These are phyloP conservation scores for Xerocomellus intermedius DNA, from an alignment of 768 basidiomycete genomes.

Conservation along the genomic window DNA sequence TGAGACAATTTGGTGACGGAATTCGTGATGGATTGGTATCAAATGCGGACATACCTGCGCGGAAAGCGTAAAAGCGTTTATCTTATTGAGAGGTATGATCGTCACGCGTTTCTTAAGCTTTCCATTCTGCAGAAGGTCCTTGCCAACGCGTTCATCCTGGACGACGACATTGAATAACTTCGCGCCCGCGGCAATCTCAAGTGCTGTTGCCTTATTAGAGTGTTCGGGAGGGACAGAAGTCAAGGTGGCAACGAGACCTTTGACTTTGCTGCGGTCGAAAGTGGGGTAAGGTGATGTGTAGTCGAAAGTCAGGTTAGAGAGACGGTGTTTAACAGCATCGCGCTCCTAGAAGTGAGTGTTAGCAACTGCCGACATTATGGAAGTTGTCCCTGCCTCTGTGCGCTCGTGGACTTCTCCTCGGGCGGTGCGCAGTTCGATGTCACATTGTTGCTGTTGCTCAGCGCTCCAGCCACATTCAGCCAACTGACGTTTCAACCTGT, in stretches of 20 bases:
- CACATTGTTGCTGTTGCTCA: slow-evolving; percentile 63
- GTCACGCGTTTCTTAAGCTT: slow-evolving; percentile 85
- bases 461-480: slow-evolving; percentile 71
- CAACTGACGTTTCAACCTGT: slow-evolving; percentile 51
- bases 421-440: slow-evolving; percentile 50
- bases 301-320: slow-evolving; percentile 78
- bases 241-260: slow-evolving; percentile 90
- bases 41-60: slow-evolving; percentile 41
- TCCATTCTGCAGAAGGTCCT: slow-evolving; percentile 76
- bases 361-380: slow-evolving; percentile 1
- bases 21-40: neutral
- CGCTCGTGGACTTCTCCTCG: slow-evolving; percentile 53
- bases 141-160: slow-evolving; percentile 85
- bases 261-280: slow-evolving; percentile 86
- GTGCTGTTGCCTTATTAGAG: slow-evolving; percentile 79
- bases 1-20: neutral
- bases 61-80: slow-evolving; percentile 58
- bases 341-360: slow-evolving; percentile 48
- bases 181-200: slow-evolving; percentile 89
- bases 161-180: slow-evolving; percentile 94
- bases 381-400: slow-evolving; percentile 52
- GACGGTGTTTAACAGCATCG: slow-evolving; percentile 61
- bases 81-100: slow-evolving; percentile 92
- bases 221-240: slow-evolving; percentile 69
- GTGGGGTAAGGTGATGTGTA: slow-evolving; percentile 73